Evolutionary conservation across 805 yeast genomes (phyloP).

Genomic region (Lipomyces oligophaga): DNA sequence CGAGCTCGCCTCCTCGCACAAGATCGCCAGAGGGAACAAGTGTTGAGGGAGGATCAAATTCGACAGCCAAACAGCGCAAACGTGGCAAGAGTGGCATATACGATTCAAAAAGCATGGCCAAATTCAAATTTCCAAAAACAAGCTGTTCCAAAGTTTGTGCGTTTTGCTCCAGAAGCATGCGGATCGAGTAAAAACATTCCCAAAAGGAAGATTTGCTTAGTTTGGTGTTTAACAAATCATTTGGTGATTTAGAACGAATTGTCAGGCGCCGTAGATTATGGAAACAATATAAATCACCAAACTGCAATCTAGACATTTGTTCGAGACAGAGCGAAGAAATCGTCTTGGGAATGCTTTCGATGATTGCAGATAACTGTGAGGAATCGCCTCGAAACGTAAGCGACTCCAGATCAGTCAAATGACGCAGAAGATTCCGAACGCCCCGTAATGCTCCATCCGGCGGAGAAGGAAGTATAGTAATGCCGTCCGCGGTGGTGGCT

Average conservation of each 20-base stretch:
- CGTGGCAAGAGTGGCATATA: constrained; percentile 21
- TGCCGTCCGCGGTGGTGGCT: constrained; percentile 16
- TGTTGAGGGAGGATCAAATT: constrained; percentile 17
- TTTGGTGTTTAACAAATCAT: neutral
- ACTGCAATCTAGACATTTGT: constrained; percentile 17
- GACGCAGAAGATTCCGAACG: constrained; percentile 20
- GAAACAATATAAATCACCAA: constrained; percentile 25
- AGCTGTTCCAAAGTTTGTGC: constrained; percentile 21
- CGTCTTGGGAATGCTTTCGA: constrained; percentile 9
- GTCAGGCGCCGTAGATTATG: constrained; percentile 16
- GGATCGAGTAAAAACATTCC: constrained; percentile 25
- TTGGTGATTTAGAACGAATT: constrained; percentile 7
- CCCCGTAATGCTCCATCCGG: constrained; percentile 20
- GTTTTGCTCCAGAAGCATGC: constrained; percentile 28
- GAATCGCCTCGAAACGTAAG: constrained; percentile 24
- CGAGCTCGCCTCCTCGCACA: neutral
- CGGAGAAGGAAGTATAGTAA: constrained; percentile 18
- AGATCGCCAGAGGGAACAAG: too few species aligned
- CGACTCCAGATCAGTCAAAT: constrained; percentile 14
- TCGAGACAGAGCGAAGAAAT: constrained; percentile 16
- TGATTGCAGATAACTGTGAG: constrained; percentile 23
- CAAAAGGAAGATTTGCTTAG: constrained; percentile 22
- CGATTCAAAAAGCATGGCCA: constrained; percentile 24
- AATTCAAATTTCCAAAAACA: constrained; percentile 16
- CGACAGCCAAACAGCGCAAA: constrained; percentile 13